Conservation (phyloP, 2,329 filamentous ascomycete species). For the Akanthomyces uredinophilus region DNA sequence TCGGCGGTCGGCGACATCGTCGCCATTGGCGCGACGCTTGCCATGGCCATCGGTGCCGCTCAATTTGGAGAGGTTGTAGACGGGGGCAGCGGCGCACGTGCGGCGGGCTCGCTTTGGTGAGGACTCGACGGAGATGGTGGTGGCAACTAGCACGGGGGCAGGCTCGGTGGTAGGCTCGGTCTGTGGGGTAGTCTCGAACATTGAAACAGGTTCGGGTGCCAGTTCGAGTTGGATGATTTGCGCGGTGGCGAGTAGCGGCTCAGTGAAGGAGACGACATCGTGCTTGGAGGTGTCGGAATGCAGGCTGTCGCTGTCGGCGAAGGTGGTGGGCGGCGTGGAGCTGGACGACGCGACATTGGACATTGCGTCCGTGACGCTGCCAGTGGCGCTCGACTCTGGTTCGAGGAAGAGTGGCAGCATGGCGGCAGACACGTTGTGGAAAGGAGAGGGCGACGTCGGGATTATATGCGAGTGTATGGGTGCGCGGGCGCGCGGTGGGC, state of each 20-base stretch:
- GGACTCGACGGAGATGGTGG: slow-evolving; percentile 4
- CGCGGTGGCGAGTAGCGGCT: slow-evolving; percentile 16
- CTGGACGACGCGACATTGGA: slow-evolving; percentile 51
- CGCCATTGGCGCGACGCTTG: slow-evolving; percentile 49
- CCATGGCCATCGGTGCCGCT: slow-evolving; percentile 58
- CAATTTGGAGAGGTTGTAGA: slow-evolving; percentile 63
- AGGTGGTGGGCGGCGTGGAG: slow-evolving; percentile 62
- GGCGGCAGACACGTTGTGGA: slow-evolving; percentile 4
- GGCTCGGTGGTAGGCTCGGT: slow-evolving; percentile 18
- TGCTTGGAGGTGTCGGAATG: slow-evolving; percentile 40
- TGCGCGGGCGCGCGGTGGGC: not conserved
- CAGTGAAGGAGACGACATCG: slow-evolving; percentile 30
- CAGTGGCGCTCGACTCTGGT: slow-evolving; percentile 28
- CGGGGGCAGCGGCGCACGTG: slow-evolving; percentile 48
- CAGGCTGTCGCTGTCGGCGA: slow-evolving; percentile 55
- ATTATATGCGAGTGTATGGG: not conserved
- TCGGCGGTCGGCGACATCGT: slow-evolving; percentile 39
- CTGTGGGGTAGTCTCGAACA: not conserved
- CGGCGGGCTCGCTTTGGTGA: slow-evolving; percentile 45
- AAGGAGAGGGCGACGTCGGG: not conserved
- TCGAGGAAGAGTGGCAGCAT: slow-evolving; percentile 28
- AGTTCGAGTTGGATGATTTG: slow-evolving; percentile 15
- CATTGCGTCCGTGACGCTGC: slow-evolving; percentile 34
- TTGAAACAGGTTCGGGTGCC: slow-evolving; percentile 24
- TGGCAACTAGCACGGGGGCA: slow-evolving; percentile 24